phyloP scores from a whole-genome alignment of 2,329 filamentous ascomycete species.

The Xylariales sp. region DNA sequence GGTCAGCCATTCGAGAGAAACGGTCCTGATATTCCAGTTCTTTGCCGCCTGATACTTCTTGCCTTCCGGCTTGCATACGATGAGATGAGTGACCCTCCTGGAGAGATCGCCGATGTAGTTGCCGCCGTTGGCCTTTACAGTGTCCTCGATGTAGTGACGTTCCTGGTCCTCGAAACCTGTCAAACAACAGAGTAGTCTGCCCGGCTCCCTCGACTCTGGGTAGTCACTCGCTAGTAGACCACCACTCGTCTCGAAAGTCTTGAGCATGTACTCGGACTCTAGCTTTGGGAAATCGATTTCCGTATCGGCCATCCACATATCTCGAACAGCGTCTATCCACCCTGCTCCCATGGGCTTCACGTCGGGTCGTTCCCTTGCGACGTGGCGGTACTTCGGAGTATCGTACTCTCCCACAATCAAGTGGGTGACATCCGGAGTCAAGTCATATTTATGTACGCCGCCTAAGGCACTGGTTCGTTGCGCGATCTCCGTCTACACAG shows the following conservation, averaged over 20 bases:
- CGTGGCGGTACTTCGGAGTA: conserved; percentile 92
- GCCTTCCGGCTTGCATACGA: conserved; percentile 73
- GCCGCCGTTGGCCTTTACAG: conserved; percentile 68
- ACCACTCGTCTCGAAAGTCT: conserved; percentile 54
- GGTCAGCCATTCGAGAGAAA: conserved; percentile 78
- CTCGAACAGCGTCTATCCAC: conserved; percentile 78
- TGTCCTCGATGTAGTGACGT: conserved; percentile 53
- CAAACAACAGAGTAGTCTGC: conserved; percentile 46
- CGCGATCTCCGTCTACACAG: conserved; percentile 48
- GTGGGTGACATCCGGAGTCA: conserved; percentile 93
- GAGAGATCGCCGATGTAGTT: conserved; percentile 84
- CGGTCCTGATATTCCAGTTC: conserved; percentile 73
- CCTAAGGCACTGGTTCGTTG: conserved; percentile 73
- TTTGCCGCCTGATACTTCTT: conserved; percentile 89
- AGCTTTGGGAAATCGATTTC: conserved; percentile 68
- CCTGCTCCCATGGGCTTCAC: conserved; percentile 75
- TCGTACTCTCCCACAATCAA: conserved; percentile 84
- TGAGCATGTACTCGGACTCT: conserved; percentile 62
- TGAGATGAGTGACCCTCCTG: conserved; percentile 78
- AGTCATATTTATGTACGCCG: conserved; percentile 79
- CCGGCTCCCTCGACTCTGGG: conserved; percentile 27
- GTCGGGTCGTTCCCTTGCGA: conserved; percentile 82
- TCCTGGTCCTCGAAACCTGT: conserved; percentile 50
- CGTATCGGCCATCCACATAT: conserved; percentile 74
- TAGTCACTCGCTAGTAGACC: conserved; percentile 28